phyloP scores from a whole-genome alignment of 345 rosid species.

The Laguncularia racemosa region DNA sequence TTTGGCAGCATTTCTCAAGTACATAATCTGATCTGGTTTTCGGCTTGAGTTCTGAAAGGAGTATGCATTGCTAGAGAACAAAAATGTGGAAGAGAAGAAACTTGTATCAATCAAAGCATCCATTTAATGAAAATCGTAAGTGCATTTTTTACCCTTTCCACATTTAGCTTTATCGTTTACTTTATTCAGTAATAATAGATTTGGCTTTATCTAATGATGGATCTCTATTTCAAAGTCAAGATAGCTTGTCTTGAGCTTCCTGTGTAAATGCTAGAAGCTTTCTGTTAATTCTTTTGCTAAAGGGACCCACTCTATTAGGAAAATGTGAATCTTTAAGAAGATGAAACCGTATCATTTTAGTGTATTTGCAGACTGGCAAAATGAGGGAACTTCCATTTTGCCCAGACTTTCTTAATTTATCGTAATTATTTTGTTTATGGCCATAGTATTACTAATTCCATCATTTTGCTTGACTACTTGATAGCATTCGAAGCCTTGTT shows the following conservation, averaged over 20 bases:
- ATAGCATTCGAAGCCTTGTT: conserved; percentile 75
- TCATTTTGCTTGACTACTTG: conserved; percentile 5
- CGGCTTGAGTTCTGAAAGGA: neutral
- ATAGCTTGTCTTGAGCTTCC: neutral
- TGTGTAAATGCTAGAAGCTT: too few species aligned
- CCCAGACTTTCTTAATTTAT: neutral
- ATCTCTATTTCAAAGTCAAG: neutral
- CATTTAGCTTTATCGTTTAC: neutral
- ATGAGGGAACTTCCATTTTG: neutral
- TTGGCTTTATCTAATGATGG: neutral
- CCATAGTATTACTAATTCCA: neutral
- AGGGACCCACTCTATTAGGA: too few species aligned
- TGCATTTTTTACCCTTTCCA: neutral
- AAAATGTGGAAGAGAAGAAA: conserved; percentile 25
- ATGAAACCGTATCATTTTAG: too few species aligned
- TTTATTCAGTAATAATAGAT: too few species aligned
- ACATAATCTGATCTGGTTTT: neutral
- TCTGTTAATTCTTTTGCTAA: too few species aligned
- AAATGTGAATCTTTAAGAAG: too few species aligned
- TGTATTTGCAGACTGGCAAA: neutral
- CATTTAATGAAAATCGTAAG: conserved; percentile 51
- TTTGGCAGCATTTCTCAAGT: neutral
- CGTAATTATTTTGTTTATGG: neutral
- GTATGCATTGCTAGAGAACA: neutral
- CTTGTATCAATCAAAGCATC: conserved; percentile 48